Evolutionary conservation across 2,329 filamentous ascomycete genomes (phyloP).

Genomic region (Hypocreales sp.): DNA sequence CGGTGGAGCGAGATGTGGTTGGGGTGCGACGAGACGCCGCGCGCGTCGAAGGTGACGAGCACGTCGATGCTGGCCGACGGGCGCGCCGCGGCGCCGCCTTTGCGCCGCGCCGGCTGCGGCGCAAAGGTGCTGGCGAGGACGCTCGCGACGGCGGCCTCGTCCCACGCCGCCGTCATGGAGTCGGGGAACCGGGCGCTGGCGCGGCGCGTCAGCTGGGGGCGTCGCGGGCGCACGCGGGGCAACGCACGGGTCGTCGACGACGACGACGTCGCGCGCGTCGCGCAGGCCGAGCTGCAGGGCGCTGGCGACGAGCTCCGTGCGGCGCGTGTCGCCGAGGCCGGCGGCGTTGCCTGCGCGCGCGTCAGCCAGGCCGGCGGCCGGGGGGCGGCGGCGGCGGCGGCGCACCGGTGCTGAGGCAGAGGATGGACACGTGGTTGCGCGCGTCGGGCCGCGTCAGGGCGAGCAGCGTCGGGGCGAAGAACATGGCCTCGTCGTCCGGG

Average conservation of each 20-base stretch:
- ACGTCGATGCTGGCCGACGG: constrained; percentile 52
- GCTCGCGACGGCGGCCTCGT: constrained; percentile 49
- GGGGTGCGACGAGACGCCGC: constrained; percentile 73
- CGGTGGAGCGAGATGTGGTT: constrained; percentile 87
- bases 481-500: constrained; percentile 98
- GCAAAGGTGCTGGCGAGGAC: constrained; percentile 63
- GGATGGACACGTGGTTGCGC: constrained; percentile 84
- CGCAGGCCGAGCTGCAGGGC: constrained; percentile 62
- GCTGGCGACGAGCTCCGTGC: constrained; percentile 70
- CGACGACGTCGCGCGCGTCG: constrained; percentile 62
- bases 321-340: constrained; percentile 69
- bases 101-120: constrained; percentile 35
- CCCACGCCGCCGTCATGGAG: constrained; percentile 73
- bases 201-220: no score
- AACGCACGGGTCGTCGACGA: constrained; percentile 61
- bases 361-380: no score
- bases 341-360: constrained; percentile 55
- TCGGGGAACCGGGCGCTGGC: constrained; percentile 56
- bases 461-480: constrained; percentile 82
- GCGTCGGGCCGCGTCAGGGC: constrained; percentile 66
- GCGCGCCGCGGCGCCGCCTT: constrained; percentile 14
- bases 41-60: constrained; percentile 77
- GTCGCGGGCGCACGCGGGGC: no score
- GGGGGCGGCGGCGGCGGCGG: no score
- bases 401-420: constrained; percentile 86